A percentile compares a stretch with the other conserved stretches of the same genome.
These are phyloP conservation scores for Beauveria brongniartii DNA, from an alignment of 2,329 filamentous ascomycete species.

Conservation along the genomic window DNA sequence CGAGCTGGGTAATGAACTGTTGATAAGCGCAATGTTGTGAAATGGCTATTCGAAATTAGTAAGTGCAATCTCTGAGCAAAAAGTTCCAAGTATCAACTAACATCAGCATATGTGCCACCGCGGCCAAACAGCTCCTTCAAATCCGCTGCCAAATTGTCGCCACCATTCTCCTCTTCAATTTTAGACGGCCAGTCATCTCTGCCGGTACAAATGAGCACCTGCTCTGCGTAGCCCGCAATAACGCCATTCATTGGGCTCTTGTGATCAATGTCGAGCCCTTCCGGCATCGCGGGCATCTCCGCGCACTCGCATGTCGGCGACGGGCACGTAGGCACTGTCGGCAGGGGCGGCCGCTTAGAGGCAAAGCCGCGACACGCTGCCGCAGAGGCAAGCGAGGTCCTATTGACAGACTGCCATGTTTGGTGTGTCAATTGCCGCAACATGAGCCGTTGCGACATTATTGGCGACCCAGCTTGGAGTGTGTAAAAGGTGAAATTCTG, in stretches of 20 bases:
- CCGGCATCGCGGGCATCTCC: slow-evolving; percentile 54
- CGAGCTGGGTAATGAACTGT: slow-evolving; percentile 63
- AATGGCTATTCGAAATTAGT: slow-evolving; percentile 56
- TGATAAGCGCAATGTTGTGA: slow-evolving; percentile 70
- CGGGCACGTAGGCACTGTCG: slow-evolving; percentile 54
- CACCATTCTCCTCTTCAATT: slow-evolving; percentile 73
- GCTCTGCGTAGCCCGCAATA: slow-evolving; percentile 71
- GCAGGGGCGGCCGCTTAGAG: slow-evolving; percentile 26
- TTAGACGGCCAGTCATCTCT: slow-evolving; percentile 71
- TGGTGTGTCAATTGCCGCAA: slow-evolving; percentile 5
- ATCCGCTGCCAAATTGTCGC: slow-evolving; percentile 59
- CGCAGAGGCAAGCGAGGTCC: background rate
- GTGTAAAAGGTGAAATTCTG: background rate
- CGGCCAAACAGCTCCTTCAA: slow-evolving; percentile 63
- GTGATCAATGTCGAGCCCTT: slow-evolving; percentile 66
- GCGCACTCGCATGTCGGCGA: slow-evolving; percentile 69
- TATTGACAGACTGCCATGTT: background rate
- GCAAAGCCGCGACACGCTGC: slow-evolving; percentile 3
- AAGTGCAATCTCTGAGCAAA: background rate
- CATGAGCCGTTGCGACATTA: slow-evolving; percentile 6
- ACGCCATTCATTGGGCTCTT: slow-evolving; percentile 63
- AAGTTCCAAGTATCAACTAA: slow-evolving; percentile 29
- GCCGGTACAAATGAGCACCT: slow-evolving; percentile 77
- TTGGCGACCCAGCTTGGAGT: background rate
- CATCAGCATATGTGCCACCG: slow-evolving; percentile 59